A percentile compares a stretch with the other conserved stretches of the same genome.
Conservation (phyloP, 805 yeast genomes). For the Ogataea siamensis region DNA sequence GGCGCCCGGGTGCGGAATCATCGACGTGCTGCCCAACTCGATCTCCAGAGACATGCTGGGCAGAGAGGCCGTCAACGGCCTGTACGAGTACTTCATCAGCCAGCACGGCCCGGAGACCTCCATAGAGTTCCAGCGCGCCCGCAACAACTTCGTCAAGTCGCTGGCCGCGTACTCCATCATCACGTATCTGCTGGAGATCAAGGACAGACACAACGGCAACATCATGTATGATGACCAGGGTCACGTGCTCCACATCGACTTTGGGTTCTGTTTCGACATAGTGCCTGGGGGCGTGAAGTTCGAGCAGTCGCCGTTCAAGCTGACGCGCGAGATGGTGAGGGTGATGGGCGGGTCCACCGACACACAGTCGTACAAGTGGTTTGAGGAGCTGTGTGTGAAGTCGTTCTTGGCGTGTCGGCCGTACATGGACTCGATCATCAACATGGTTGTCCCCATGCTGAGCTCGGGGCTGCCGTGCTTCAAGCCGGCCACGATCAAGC, state of each 20-base stretch:
- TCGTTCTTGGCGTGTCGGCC: constrained; percentile 89
- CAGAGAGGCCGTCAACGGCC: constrained; percentile 96
- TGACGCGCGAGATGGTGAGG: constrained; percentile 92
- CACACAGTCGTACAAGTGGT: constrained; percentile 89
- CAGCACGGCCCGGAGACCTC: constrained; percentile 95
- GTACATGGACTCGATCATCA: constrained; percentile 78
- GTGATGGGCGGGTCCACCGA: constrained; percentile 90
- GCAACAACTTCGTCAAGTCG: constrained; percentile 90
- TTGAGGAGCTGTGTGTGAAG: constrained; percentile 92
- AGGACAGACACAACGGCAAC: constrained; percentile 98
- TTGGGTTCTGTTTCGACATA: constrained; percentile 97
- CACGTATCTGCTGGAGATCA: constrained; percentile 86
- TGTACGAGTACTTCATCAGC: constrained; percentile 85
- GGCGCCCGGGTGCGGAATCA: constrained; percentile 98
- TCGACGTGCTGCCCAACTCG: constrained; percentile 94
- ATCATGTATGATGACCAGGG: constrained; percentile 96
- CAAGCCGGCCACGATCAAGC: constrained; percentile 82
- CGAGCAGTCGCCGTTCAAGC: constrained; percentile 97
- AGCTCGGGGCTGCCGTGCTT: constrained; percentile 96
- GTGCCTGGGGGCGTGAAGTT: constrained; percentile 98
- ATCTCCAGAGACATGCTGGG: constrained; percentile 98
- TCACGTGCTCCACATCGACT: constrained; percentile 92
- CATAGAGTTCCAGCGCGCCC: constrained; percentile 83
- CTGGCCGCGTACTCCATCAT: constrained; percentile 93
- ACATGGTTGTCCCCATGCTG: constrained; percentile 88